A percentile compares a stretch with the other conserved stretches of the same genome.
These are phyloP conservation scores for Fusarium hostae DNA, from an alignment of 2,329 filamentous ascomycete genomes.

Conservation along the genomic window DNA sequence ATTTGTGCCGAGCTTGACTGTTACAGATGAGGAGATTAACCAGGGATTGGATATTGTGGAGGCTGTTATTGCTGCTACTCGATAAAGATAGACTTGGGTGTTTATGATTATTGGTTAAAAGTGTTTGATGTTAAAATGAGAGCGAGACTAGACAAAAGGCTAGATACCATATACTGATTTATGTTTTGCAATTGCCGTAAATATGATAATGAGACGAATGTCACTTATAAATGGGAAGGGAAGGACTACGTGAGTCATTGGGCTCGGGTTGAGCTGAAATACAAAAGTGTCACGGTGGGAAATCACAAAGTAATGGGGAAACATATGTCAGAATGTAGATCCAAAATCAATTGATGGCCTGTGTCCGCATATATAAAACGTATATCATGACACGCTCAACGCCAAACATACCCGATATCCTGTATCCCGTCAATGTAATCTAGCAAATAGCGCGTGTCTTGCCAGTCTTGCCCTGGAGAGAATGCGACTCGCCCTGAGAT, in stretches of 20 bases:
- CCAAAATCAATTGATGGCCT: conserved; percentile 21
- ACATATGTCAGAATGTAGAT: neutral
- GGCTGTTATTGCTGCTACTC: conserved; percentile 66
- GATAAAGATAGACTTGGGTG: conserved; percentile 34
- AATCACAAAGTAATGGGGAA: neutral
- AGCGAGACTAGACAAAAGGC: conserved; percentile 28
- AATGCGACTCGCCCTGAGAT: conserved; percentile 78
- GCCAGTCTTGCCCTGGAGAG: conserved; percentile 86
- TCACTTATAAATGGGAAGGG: accelerated
- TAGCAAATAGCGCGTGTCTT: conserved; percentile 92
- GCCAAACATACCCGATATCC: conserved; percentile 25
- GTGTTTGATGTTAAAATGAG: conserved; percentile 12
- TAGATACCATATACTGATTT: conserved; percentile 36
- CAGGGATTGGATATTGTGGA: conserved; percentile 81
- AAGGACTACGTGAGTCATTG: neutral
- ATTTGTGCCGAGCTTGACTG: conserved; percentile 88
- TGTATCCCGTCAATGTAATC: conserved; percentile 21
- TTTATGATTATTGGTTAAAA: conserved; percentile 3
- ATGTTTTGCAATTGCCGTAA: neutral
- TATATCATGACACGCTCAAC: conserved; percentile 33
- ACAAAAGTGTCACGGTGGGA: accelerated
- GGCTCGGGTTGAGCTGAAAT: neutral
- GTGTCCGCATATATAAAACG: conserved; percentile 24
- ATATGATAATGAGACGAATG: neutral
- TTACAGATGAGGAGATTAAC: conserved; percentile 83